Percentiles rank a stretch among this genome's conserved stretches.
phyloP scores from a whole-genome alignment of 2,329 filamentous ascomycete genomes.

The Alternaria longipes region DNA sequence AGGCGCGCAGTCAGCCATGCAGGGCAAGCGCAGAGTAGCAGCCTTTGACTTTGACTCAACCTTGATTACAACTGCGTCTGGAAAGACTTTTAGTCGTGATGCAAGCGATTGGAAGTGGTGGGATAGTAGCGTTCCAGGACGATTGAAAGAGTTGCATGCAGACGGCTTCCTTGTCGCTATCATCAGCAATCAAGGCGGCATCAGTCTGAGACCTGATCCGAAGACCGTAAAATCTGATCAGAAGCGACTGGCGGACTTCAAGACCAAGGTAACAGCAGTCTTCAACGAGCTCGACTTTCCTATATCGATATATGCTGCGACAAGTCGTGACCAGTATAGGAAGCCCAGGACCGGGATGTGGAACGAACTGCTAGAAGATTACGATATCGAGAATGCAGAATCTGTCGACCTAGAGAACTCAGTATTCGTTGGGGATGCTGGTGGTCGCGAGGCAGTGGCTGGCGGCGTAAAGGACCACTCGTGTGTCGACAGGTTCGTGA shows the following conservation, averaged over 20 bases:
- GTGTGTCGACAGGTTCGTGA: conserved; percentile 64
- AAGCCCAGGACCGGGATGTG: conserved; percentile 94
- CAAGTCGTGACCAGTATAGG: conserved; percentile 79
- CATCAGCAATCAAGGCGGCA: conserved; percentile 87
- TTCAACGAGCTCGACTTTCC: conserved; percentile 78
- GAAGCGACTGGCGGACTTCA: conserved; percentile 80
- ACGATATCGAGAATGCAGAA: conserved; percentile 57
- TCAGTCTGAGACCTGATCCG: conserved; percentile 77
- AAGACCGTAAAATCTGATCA: conserved; percentile 74
- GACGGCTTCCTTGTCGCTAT: conserved; percentile 81
- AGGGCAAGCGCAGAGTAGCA: conserved; percentile 43
- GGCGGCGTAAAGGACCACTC: conserved; percentile 64
- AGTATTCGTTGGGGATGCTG: conserved; percentile 91
- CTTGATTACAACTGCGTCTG: conserved; percentile 79
- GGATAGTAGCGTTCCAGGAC: conserved; percentile 73
- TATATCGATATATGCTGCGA: conserved; percentile 84
- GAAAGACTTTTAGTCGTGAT: conserved; percentile 77
- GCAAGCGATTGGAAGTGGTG: conserved; percentile 95
- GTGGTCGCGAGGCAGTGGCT: conserved; percentile 57
- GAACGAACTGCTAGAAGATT: conserved; percentile 68
- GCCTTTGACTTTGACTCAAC: conserved; percentile 75
- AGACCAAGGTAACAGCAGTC: conserved; percentile 77
- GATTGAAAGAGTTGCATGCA: conserved; percentile 72
- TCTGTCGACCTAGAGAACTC: conserved; percentile 75
- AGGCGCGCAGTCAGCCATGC: conserved; percentile 44